phyloP scores from a whole-genome alignment of 768 basidiomycete species.

The Mycena capillaripes region DNA sequence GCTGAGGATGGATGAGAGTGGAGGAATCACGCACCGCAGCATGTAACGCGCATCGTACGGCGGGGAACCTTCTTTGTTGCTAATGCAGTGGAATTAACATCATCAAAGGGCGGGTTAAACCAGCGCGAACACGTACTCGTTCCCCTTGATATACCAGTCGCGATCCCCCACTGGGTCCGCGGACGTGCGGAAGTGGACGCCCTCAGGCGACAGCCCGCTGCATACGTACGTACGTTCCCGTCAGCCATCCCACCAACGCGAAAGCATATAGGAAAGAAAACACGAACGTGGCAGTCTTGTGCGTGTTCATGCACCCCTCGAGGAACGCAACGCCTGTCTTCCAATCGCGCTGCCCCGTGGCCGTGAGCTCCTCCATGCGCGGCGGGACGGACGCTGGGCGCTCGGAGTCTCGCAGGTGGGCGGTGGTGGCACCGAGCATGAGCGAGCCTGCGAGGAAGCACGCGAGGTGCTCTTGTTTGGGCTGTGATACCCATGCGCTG shows the following conservation, averaged over 20 bases:
- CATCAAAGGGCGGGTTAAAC: not conserved
- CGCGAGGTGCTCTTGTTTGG: conserved; percentile 97
- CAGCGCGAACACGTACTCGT: conserved; percentile 55
- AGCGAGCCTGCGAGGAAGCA: conserved; percentile 97
- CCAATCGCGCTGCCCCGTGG: conserved; percentile 25
- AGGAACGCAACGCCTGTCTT: conserved; percentile 20
- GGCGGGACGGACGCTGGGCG: conserved; percentile 67
- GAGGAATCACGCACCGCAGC: conserved; percentile 68
- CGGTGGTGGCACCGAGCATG: conserved; percentile 87
- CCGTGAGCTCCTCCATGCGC: conserved; percentile 20
- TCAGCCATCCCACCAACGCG: not conserved
- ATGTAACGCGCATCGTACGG: conserved; percentile 94
- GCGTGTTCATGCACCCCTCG: conserved; percentile 66
- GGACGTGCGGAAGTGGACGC: conserved; percentile 82
- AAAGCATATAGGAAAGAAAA: not conserved
- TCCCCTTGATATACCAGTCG: conserved; percentile 96
- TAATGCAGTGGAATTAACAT: conserved; percentile 21
- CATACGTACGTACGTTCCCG: not conserved
- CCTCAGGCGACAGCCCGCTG: conserved; percentile 91
- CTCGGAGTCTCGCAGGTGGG: conserved; percentile 52
- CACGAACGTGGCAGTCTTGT: conserved; percentile 86
- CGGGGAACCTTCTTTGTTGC: conserved; percentile 51
- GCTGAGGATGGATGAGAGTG: not conserved
- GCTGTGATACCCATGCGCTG: conserved; percentile 80
- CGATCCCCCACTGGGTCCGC: conserved; percentile 53